Base-by-base conservation (phyloP, 805 yeast species). In the Metschnikowia peoriensis region DNA sequence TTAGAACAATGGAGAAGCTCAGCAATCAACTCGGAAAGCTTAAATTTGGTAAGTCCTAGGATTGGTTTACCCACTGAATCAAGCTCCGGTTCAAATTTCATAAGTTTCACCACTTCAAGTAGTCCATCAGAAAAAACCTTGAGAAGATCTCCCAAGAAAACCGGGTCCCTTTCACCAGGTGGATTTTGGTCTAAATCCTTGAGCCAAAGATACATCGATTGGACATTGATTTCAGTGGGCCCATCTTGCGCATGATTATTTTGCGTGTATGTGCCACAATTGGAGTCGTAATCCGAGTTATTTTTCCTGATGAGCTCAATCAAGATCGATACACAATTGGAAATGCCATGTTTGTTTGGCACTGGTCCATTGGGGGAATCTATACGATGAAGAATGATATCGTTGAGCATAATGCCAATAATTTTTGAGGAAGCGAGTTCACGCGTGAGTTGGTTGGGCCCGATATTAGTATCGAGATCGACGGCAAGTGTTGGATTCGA, bases 1-100 rank as follows among this genome's bases (percentile, higher is more conserved):
- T 94, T 94, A n/a, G 97, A 90, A 66, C 99, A 94, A 69, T 94
- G 99, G 51, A 94, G 77, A 40, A 94, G 76, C 64, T 94, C 99
- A 0, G 99, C 99, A 46, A 94, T 83, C 48, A 94, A 74, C 70
- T 94, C 99, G 55, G 96, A 85, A 27, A 94, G 81, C 64, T 91
- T 89, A 71, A 94, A 92, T 57, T 92, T 79, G 61, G 92, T 96
- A 67, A 93, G 89, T 0, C 99, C 99, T 22, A 94, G 72, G 1
- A 94, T 91, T 61, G 63, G 52, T 14, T 38, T 42, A 12, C 52
- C 53, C 22, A 55, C 49, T 4, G 53, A 41, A 1, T 67, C 68
- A 10, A 63, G 52, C 32, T 60, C 63, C 16, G 68, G 67, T 5
- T 63, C 67, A 65, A 53, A 68, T 4, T 66, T 77, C 59, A 92